Evolutionary conservation across 768 basidiomycete species (phyloP), one percentile per base, ranked within the genome.

Genomic region (Mycena polygramma): DNA sequence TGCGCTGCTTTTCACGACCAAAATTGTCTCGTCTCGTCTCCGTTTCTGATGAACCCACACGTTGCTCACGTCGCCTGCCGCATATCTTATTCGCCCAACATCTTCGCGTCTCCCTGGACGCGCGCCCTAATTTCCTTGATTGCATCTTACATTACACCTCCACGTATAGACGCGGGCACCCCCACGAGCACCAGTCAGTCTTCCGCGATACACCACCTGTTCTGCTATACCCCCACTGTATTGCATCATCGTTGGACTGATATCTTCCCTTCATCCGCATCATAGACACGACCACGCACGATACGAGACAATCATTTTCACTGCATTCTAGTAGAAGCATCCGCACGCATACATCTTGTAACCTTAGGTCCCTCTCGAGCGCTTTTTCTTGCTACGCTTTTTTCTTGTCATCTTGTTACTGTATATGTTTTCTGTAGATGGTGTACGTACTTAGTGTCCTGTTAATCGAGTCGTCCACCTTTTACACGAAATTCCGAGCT

Each of bases 1-100:
- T 86, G 88, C 87, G 88, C 90, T 90, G 88, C 90, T 90, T 88
- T 89, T 87, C 84, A 80, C 75, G 81, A 77, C 84, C 78, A 74
- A 79, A 75, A 80, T 82, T 81, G 82, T 83, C 84, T 83, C 82
- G 85, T 88, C 87, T 79, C 78, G 74, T 77, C 75, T 72, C 73
- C 71, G 72, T 85, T 86, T 85, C 82, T 75, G 75, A 73, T 74
- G 75, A 70, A 72, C 82, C 83, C 66, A 74, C 82, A 82, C 82
- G 85, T 84, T 85, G 83, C 83, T 82, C 78, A 76, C 61, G 61
- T 78, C 81, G 82, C 78, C 81, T 83, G 81, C 74, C 73, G 79
- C 80, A 82, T 78, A 71, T 76, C 73, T 67, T 72, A 66, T 65
- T 72, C 75, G 43, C 74, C 73, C 72, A 76, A 73, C 77, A 36